phyloP scores from a whole-genome alignment of 306 rosid genomes.

The Vigna radiata region DNA sequence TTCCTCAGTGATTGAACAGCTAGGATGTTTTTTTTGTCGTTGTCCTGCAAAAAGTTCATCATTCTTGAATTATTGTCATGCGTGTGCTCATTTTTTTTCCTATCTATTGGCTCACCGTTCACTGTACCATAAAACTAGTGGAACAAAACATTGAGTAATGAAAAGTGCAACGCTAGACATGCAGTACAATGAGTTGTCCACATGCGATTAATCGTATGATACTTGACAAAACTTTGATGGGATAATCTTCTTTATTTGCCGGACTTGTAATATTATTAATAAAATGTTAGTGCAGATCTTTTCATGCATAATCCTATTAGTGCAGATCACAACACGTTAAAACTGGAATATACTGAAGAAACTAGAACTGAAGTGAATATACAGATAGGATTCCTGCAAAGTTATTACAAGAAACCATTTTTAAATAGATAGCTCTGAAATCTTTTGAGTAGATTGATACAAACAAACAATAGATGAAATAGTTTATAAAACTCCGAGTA shows the following conservation, averaged over 20 bases:
- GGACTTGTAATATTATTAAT: no score
- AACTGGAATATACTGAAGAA: neutral
- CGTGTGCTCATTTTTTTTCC: neutral
- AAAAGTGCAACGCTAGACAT: slow-evolving; percentile 9
- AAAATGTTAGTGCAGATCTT: no score
- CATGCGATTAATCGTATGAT: slow-evolving; percentile 6
- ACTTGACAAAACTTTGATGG: neutral
- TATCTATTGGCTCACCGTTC: slow-evolving; percentile 1
- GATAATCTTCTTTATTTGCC: no score
- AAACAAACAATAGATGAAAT: neutral
- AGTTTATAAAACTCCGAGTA: neutral
- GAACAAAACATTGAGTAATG: slow-evolving; percentile 27
- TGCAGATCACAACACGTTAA: slow-evolving; percentile 19
- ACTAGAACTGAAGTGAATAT: neutral
- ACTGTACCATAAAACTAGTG: slow-evolving; percentile 9
- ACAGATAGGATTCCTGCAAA: neutral
- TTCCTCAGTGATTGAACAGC: slow-evolving; percentile 91
- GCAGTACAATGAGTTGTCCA: neutral
- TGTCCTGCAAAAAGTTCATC: slow-evolving; percentile 62
- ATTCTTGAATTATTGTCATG: neutral
- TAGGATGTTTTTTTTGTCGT: slow-evolving; percentile 88
- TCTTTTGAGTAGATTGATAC: neutral
- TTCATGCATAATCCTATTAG: no score
- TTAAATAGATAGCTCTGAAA: neutral
- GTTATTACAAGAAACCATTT: neutral